Conservation (phyloP, 345 rosid species). For the Microthlaspi erraticum region DNA sequence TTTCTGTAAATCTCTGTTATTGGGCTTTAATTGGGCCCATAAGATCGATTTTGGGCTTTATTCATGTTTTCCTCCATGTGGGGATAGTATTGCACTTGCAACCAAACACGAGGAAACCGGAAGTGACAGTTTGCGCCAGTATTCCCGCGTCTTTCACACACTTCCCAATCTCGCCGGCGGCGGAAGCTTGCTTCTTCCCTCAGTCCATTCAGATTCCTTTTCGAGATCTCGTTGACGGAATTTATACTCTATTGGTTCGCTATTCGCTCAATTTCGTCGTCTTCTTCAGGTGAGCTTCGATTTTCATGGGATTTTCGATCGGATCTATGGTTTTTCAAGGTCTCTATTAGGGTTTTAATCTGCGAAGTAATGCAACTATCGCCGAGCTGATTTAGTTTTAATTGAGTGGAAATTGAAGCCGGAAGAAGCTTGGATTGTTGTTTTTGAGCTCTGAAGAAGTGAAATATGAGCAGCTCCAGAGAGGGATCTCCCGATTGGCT, state of each 20-base stretch:
- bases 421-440: slow-evolving; percentile 28
- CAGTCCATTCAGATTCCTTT: slow-evolving; percentile 6
- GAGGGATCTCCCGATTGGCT: slow-evolving; percentile 90
- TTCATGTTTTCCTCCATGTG: not conserved
- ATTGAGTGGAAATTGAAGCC: not conserved
- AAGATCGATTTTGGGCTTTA: not conserved
- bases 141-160: slow-evolving; percentile 47
- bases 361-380: not conserved
- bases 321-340: not conserved
- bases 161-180: slow-evolving; percentile 42
- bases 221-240: slow-evolving; percentile 2
- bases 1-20: not conserved
- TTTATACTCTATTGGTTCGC: not conserved
- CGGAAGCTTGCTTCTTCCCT: slow-evolving; percentile 30
- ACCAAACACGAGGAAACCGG: slow-evolving; percentile 22
- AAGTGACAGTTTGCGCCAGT: slow-evolving; percentile 24
- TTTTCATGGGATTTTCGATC: not conserved
- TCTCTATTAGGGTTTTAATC: slow-evolving; percentile 34
- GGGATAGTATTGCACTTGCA: slow-evolving; percentile 12
- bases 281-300: slow-evolving; percentile 31
- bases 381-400: slow-evolving; percentile 8
- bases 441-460: slow-evolving; percentile 20
- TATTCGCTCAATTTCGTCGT: not conserved
- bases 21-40: slow-evolving; percentile 20
- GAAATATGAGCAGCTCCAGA: slow-evolving; percentile 66